Evolutionary conservation across 108 stramenopile genomes (phyloP).

Genomic region (Pseudonitzschia multistriata): DNA sequence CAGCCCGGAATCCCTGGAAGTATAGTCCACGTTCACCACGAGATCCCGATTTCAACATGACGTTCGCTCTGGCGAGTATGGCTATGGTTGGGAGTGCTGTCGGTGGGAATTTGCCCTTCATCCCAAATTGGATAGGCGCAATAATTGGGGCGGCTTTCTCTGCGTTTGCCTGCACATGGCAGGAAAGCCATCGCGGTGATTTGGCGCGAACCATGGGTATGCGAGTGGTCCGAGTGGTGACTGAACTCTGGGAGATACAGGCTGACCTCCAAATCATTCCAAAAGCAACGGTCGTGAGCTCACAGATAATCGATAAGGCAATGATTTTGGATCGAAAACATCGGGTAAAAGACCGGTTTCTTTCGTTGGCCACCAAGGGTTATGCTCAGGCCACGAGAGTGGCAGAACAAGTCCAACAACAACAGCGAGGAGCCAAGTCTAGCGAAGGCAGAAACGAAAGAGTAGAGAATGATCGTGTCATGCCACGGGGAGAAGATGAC

Average conservation of each 20-base stretch:
- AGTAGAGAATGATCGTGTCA: background rate
- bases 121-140: constrained; percentile 81
- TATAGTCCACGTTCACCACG: constrained; percentile 42
- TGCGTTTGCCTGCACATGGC: constrained; percentile 54
- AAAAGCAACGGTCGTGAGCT: constrained; percentile 58
- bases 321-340: constrained; percentile 88
- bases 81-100: constrained; percentile 65
- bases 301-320: constrained; percentile 70
- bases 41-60: constrained; percentile 77
- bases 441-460: constrained; percentile 5
- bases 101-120: constrained; percentile 77
- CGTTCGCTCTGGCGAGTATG: constrained; percentile 67
- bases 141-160: constrained; percentile 63
- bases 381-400: constrained; percentile 50
- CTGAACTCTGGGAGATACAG: constrained; percentile 62
- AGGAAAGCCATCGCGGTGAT: constrained; percentile 63
- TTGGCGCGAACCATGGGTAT: constrained; percentile 76
- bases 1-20: constrained; percentile 62
- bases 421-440: constrained; percentile 17
- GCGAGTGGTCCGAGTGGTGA: constrained; percentile 63
- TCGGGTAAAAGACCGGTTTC: constrained; percentile 66
- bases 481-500: background rate
- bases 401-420: constrained; percentile 16
- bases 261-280: constrained; percentile 58
- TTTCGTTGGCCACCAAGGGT: constrained; percentile 39